Evolutionary conservation across 1,284 basidiomycete species (phyloP), one percentile per base, ranked within the genome.

Genomic region (Erythrobasidium hasegawianum): DNA sequence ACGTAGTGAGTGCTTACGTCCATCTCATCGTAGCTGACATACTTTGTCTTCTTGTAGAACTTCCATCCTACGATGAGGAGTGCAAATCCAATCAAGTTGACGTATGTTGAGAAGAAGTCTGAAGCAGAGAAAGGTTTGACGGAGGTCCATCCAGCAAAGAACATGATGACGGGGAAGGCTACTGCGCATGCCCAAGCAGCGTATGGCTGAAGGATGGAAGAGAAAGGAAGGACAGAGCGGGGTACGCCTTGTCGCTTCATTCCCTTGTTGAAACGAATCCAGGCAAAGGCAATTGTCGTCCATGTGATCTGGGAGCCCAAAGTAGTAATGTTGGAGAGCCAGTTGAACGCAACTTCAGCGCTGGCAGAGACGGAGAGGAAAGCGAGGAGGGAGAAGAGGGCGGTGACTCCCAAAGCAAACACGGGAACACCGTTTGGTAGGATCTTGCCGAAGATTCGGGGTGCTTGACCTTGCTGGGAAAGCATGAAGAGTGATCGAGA

Each of bases 371-470:
- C 67, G 56, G 64, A 64, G 26, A 13, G 83, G 74, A 64, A 96
- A 18, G 87, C 83, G 9, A 96, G 83, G 9, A 83, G 74, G 11
- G 85, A 82, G 74, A 96, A 90, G n/a, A 79, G 68, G 11, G 86
- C 80, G 71, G 84, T 86, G 74, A 88, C 82, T 9, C 83, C 73
- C 67, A 96, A 81, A 11, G 89, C 83, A 13, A 85, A 79, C 67
- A 84, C 85, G 1, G 94, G 93, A 2, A 95, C 80, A 59, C 93
- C 93, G 27, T 80, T 81, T 69, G 81, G 82, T 71, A 85, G 83
- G 0, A 87, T 85, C 72, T 78, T 83, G 50, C 82, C 71, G 79
- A 96, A 92, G 64, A 82, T 73, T 62, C 73, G 74, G 47, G 82
- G 82, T 0, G 81, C 80, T 57, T 80, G 76, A 11, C 78, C 77